phyloP scores from a whole-genome alignment of 306 rosid species.

The Malus fusca region DNA sequence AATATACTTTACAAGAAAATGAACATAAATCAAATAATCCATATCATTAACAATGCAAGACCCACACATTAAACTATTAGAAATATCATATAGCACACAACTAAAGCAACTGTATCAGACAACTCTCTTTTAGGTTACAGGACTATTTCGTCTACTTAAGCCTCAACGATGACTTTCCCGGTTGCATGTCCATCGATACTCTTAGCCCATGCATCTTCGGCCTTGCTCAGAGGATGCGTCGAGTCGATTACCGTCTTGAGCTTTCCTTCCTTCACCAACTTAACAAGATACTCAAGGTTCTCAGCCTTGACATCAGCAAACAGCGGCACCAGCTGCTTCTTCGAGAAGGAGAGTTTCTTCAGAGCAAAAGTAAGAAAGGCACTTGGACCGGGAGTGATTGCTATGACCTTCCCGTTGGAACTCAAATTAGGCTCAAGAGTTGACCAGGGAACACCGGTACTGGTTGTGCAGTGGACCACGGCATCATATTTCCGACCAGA shows the following conservation, averaged over 20 bases:
- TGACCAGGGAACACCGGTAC: conserved; percentile 51
- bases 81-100: not conserved
- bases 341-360: conserved; percentile 57
- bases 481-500: conserved; percentile 61
- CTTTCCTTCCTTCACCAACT: conserved; percentile 64
- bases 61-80: not conserved
- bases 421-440: conserved; percentile 62
- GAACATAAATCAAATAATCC: not conserved
- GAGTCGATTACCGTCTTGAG: conserved; percentile 64
- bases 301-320: conserved; percentile 29
- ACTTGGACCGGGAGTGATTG: conserved; percentile 34
- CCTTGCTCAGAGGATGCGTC: conserved; percentile 46
- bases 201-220: conserved; percentile 66
- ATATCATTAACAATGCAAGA: not conserved
- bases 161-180: conserved; percentile 71
- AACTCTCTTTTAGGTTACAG: not conserved
- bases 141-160: conserved; percentile 3
- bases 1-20: not conserved
- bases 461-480: conserved; percentile 50
- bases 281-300: conserved; percentile 48
- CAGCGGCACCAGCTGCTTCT: conserved; percentile 59
- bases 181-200: conserved; percentile 77
- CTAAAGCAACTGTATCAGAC: not conserved
- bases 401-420: conserved; percentile 57
- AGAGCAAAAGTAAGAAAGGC: conserved; percentile 34